Percentiles rank a stretch among this genome's conserved stretches.
Conservation (phyloP, 805 yeast genomes). For the Metschnikowia proteae region DNA sequence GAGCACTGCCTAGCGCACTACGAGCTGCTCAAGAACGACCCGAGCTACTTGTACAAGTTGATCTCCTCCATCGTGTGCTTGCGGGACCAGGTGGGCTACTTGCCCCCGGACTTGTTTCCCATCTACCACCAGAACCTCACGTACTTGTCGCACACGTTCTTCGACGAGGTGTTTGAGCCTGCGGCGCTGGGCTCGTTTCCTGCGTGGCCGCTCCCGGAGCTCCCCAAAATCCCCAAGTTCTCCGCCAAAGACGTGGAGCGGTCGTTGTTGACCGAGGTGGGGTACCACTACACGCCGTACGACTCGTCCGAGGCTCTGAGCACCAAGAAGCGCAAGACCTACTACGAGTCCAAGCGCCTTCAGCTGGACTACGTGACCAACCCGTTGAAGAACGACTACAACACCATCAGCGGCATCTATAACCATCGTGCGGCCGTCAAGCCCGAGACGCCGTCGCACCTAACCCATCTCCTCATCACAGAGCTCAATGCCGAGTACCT, state of each 20-base stretch:
- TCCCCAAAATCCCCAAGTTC: constrained; percentile 59
- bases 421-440: constrained; percentile 32
- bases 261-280: constrained; percentile 70
- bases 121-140: constrained; percentile 63
- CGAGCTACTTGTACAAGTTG: constrained; percentile 55
- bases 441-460: constrained; percentile 19
- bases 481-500: constrained; percentile 48
- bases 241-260: constrained; percentile 74
- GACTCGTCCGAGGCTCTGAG: constrained; percentile 28
- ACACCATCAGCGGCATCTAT: constrained; percentile 48
- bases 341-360: constrained; percentile 59
- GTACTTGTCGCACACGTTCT: constrained; percentile 57
- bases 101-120: constrained; percentile 78
- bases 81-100: constrained; percentile 73
- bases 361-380: constrained; percentile 66
- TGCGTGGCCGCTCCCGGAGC: constrained; percentile 76
- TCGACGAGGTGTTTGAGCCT: constrained; percentile 35
- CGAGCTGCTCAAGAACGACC: constrained; percentile 22
- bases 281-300: constrained; percentile 53
- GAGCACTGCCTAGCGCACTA: constrained; percentile 70
- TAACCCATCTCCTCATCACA: constrained; percentile 63
- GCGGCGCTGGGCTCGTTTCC: constrained; percentile 21
- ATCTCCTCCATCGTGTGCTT: constrained; percentile 81
- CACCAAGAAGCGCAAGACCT: constrained; percentile 28
- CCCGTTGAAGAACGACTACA: constrained; percentile 53